Evolutionary conservation across 768 basidiomycete species (phyloP).

Genomic region (Tricholoma furcatifolium): DNA sequence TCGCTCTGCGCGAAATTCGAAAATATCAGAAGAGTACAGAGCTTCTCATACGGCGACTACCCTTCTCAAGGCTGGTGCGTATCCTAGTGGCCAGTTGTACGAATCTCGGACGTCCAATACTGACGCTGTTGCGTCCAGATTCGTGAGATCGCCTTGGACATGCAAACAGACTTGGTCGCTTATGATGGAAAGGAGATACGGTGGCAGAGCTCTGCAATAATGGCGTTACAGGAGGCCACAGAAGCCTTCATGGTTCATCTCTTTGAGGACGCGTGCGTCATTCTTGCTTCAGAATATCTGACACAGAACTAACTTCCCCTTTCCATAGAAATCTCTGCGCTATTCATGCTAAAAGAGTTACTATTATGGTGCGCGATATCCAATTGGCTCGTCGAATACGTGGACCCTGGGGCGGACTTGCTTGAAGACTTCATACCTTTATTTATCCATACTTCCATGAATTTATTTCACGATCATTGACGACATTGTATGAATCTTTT

Average conservation of each 20-base stretch:
- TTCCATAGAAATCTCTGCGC: slow-evolving; percentile 84
- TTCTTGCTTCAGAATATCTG: not conserved
- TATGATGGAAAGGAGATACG: slow-evolving; percentile 63
- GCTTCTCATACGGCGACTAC: slow-evolving; percentile 81
- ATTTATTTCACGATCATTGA: slow-evolving; percentile 5
- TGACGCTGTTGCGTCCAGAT: slow-evolving; percentile 58
- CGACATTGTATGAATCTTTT: slow-evolving; percentile 15
- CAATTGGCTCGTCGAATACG: slow-evolving; percentile 95
- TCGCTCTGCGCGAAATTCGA: slow-evolving; percentile 88
- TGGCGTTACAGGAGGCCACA: slow-evolving; percentile 95
- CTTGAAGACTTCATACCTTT: slow-evolving; percentile 29
- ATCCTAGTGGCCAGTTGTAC: not conserved
- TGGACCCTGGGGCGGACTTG: slow-evolving; percentile 81
- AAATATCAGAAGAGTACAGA: slow-evolving; percentile 95
- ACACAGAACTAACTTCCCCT: slow-evolving; percentile 1
- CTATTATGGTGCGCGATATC: slow-evolving; percentile 96
- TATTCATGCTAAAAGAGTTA: slow-evolving; percentile 96
- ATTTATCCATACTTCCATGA: too few relatives aligned
- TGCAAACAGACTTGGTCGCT: slow-evolving; percentile 76
- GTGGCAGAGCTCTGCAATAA: slow-evolving; percentile 94
- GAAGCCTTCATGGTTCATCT: slow-evolving; percentile 94
- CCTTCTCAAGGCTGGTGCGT: slow-evolving; percentile 89
- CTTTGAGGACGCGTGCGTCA: slow-evolving; percentile 95
- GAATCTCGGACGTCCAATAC: not conserved
- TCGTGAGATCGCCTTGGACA: slow-evolving; percentile 90